phyloP scores from a whole-genome alignment of 495 filamentous ascomycete genomes.

The Penicillium nucicola region DNA sequence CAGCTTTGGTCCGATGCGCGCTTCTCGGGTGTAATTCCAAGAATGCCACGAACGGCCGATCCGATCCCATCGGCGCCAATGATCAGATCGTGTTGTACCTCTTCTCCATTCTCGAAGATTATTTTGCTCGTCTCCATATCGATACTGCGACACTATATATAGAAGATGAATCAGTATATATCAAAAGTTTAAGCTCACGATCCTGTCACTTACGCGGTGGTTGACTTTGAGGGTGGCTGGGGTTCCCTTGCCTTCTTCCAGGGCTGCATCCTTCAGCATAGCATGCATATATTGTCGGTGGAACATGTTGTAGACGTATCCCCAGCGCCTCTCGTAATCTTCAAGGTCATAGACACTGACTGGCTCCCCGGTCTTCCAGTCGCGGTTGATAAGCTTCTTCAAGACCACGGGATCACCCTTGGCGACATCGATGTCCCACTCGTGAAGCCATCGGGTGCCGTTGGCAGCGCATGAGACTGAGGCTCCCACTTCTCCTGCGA shows the following conservation, averaged over 20 bases:
- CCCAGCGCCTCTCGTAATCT: constrained; percentile 44
- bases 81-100: constrained; percentile 36
- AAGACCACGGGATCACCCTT: constrained; percentile 48
- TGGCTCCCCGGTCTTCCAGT: constrained; percentile 46
- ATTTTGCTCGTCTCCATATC: constrained; percentile 34
- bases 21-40: constrained; percentile 44
- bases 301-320: constrained; percentile 54
- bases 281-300: constrained; percentile 54
- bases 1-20: constrained; percentile 44
- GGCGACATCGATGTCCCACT: constrained; percentile 41
- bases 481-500: constrained; percentile 41
- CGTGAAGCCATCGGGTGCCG: constrained; percentile 43
- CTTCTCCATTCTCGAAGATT: constrained; percentile 33
- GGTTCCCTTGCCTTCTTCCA: constrained; percentile 39
- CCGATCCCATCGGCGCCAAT: constrained; percentile 46
- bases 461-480: constrained; percentile 45
- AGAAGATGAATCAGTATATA: constrained; percentile 1
- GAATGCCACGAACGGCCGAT: constrained; percentile 36
- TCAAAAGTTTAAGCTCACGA: no score
- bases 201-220: constrained; percentile 26
- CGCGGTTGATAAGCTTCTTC: constrained; percentile 45
- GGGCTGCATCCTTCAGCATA: constrained; percentile 49
- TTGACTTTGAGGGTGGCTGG: constrained; percentile 43
- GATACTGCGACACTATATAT: constrained; percentile 30
- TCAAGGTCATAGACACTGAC: constrained; percentile 43